Evolutionary conservation across 176 grass and related monocot species (phyloP).

Genomic region (Bromus sterilis): DNA sequence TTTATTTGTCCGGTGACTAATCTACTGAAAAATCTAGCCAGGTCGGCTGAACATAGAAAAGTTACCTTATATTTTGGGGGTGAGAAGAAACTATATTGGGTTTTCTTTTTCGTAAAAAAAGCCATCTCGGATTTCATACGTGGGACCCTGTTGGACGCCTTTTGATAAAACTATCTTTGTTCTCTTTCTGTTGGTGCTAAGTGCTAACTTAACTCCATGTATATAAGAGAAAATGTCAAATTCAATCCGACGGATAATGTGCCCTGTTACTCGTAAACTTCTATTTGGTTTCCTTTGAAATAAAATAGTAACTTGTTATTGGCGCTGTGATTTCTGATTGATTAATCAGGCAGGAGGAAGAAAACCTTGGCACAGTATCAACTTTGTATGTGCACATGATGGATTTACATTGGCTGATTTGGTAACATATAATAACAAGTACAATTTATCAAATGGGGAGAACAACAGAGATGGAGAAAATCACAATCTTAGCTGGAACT

Average conservation of each 20-base stretch:
- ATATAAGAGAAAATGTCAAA: neutral
- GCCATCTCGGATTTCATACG: neutral
- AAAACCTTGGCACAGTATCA: slow-evolving; percentile 94
- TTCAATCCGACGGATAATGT: neutral
- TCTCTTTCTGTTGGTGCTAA: neutral
- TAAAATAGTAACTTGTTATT: slow-evolving; percentile 8
- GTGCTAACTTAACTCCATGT: neutral
- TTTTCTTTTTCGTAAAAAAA: too few relatives aligned
- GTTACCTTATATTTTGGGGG: neutral
- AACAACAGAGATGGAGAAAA: slow-evolving; percentile 93
- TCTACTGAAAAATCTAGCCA: neutral
- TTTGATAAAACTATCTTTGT: neutral
- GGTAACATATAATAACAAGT: slow-evolving; percentile 90
- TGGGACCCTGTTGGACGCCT: neutral
- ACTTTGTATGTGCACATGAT: slow-evolving; percentile 97
- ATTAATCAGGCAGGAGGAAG: slow-evolving; percentile 72
- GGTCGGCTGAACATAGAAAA: too few relatives aligned
- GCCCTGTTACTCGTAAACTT: neutral
- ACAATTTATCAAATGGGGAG: slow-evolving; percentile 84
- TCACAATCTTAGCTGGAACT: slow-evolving; percentile 98
- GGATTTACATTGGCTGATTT: slow-evolving; percentile 96
- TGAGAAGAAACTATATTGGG: neutral
- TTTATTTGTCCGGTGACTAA: neutral
- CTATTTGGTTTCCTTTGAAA: neutral
- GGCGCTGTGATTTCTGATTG: neutral